Base-by-base conservation (phyloP, 1,139 yeast genomes). In the Sugiyamaella sp. region DNA sequence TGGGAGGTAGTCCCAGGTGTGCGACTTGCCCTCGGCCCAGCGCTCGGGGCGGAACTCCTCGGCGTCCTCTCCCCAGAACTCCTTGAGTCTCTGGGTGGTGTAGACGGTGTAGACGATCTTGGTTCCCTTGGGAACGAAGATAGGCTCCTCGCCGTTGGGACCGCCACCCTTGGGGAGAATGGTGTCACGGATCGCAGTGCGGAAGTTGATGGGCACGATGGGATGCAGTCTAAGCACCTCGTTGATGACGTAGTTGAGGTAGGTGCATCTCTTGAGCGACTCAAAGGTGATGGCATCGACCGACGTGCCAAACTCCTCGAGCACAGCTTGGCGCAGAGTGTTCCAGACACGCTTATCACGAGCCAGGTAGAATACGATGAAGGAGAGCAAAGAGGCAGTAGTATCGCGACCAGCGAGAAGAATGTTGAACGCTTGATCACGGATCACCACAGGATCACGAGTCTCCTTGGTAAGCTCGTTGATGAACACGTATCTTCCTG, bases 221-320 rank as follows among this genome's bases (percentile, higher is more conserved):
- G 85, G 85, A 60, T 80, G 80, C 59, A 81, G 67, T 57, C 85
- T 73, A 57, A 81, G 73, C 2, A 71, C 71, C 68, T 81, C 85
- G 59, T 78, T 79, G 46, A 81, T 62, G 41, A 80, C 78, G 53
- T 71, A 74, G 60, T 74, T 77, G 62, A 80, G 71, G 65, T 77
- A 77, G 59, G 76, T 79, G 64, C 80, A 75, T 59, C 72, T 74
- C 69, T 79, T 79, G 59, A 81, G 75, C 16, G 76, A 69, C 63
- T 80, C 84, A 60, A 79, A 80, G 10, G 81, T 71, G 19, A 66
- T 52, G 16, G 37, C 48, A n/a, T 56, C 60, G 21, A 58, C 55
- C 14, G 51, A 46, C 3, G 59, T 46, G 35, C 71, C 71, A 47
- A 67, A 68, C 20, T 64, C 63, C 20, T 52, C 59, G 2, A 67